Evolutionary conservation across 192 early-diverging fungal genomes (phyloP).

Genomic region (Coemansia asiatica): DNA sequence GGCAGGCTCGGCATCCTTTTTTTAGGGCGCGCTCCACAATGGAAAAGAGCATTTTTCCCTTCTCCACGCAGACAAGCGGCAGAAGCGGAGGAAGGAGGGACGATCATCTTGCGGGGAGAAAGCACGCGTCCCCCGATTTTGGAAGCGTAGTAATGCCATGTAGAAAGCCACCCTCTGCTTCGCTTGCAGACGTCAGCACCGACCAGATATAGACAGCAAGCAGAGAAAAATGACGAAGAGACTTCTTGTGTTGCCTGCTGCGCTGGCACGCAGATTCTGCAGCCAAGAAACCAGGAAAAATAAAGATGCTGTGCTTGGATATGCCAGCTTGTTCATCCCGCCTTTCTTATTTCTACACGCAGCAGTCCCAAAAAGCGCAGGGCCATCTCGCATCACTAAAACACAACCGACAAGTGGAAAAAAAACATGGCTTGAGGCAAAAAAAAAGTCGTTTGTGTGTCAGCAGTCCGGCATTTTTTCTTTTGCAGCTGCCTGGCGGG

Average conservation of each 20-base stretch:
- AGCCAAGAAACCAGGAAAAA: neutral
- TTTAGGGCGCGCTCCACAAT: neutral
- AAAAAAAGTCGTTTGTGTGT: neutral
- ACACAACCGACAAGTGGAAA: neutral
- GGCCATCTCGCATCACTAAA: neutral
- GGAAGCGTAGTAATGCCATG: neutral
- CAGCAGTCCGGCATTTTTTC: neutral
- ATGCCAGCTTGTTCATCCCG: neutral
- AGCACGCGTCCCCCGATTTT: slow-evolving; percentile 1
- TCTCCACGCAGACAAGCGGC: neutral
- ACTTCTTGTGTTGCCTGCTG: neutral
- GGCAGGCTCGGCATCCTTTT: no score
- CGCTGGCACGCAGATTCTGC: neutral
- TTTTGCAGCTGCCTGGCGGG: neutral
- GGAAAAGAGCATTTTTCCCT: neutral
- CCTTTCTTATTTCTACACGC: neutral
- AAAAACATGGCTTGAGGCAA: neutral
- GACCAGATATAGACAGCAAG: neutral
- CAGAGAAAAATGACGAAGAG: neutral
- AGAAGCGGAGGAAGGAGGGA: neutral
- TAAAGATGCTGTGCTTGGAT: neutral
- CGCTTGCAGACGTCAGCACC: neutral
- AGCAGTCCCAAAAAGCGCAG: neutral
- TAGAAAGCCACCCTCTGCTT: neutral
- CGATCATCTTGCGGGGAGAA: neutral